Percentiles rank a stretch among this genome's conserved stretches.
These are phyloP conservation scores for Clonostachys rhizophaga DNA, from an alignment of 2,329 filamentous ascomycete genomes.

Conservation along the genomic window DNA sequence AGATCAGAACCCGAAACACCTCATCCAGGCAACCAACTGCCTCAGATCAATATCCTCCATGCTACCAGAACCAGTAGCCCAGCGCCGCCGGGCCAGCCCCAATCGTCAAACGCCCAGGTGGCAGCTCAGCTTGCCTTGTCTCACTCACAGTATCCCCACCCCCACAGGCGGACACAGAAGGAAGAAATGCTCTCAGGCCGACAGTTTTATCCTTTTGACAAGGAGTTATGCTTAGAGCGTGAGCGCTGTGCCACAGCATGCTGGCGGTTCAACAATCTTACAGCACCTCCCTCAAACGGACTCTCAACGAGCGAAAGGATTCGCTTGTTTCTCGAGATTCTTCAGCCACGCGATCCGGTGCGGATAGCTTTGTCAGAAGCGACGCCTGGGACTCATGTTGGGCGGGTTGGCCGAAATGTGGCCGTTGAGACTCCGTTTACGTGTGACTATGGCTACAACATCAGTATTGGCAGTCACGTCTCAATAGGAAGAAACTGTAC, in stretches of 20 bases:
- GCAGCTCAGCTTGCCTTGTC: slow-evolving; percentile 57
- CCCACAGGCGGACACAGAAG: slow-evolving; percentile 61
- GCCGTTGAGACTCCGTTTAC: slow-evolving; percentile 83
- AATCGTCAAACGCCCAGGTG: slow-evolving; percentile 41
- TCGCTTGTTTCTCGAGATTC: slow-evolving; percentile 66
- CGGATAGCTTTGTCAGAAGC: slow-evolving; percentile 50
- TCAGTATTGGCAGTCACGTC: slow-evolving; percentile 80
- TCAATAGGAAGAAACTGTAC: slow-evolving; percentile 79
- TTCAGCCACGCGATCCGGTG: slow-evolving; percentile 56
- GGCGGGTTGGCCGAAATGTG: slow-evolving; percentile 67
- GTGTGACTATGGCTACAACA: slow-evolving; percentile 95
- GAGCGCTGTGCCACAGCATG: slow-evolving; percentile 77
- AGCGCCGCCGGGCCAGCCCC: slow-evolving; percentile 27
- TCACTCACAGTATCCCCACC: slow-evolving; percentile 42
- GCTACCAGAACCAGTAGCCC: slow-evolving; percentile 45
- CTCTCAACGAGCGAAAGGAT: slow-evolving; percentile 65
- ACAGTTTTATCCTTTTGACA: slow-evolving; percentile 74
- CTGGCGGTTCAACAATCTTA: slow-evolving; percentile 77
- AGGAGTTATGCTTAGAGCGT: slow-evolving; percentile 77
- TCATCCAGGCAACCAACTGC: slow-evolving; percentile 44
- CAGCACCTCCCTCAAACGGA: slow-evolving; percentile 68
- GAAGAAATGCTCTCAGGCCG: slow-evolving; percentile 84
- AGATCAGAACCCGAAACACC: slow-evolving; percentile 50
- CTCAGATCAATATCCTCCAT: slow-evolving; percentile 53
- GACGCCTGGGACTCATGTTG: slow-evolving; percentile 47